Base-by-base conservation (phyloP, 1,284 basidiomycete genomes). In the Leccinum holopus region DNA sequence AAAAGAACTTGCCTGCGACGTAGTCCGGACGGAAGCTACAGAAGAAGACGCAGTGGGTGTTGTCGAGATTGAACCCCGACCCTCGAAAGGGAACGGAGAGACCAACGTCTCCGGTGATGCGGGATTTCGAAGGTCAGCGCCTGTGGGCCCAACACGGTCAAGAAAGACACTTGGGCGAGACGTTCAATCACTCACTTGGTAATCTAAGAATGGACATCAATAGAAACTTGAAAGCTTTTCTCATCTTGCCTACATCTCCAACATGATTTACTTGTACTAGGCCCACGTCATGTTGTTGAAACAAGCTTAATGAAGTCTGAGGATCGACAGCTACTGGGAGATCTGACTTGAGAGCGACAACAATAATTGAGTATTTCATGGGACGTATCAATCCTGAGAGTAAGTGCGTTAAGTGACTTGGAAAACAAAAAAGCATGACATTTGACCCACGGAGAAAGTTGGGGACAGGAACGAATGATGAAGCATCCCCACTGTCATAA, bases 301-400 rank as follows among this genome's bases (percentile, higher is more conserved):
- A 76, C 49, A 84, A 72, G 30, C 76, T 75, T 30, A 79, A 69
- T 3, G 85, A 87, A 53, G 77, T 76, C 62, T 80, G 75, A 11
- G 87, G 84, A 65, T 87, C 79, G n/a, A 91, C 79, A 52, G 77
- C 77, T 44, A 77, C 79, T 18, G 80, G 78, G 33, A 87, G 75
- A 70, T 93, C 91, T 10, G 84, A 84, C 73, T 92, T 93, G 76
- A 91, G 90, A 28, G 88, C 88, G 16, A 93, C 77, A 21, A 88
- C 87, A 32, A 91, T 78, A n/a, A 82, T 77, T 6, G 90, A 83
- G 41, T 86, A 76, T 65, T 81, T 82, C 68, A 86, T 76, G 41
- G 80, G 77, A 63, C 77, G 78, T 71, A 86, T 88, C 32, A 80
- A 75, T 58, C 80, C 90, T 92, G 71, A 52, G 47, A 60, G 47